phyloP scores from a whole-genome alignment of 106 monocot species.

The Phalaenopsis equestris region DNA sequence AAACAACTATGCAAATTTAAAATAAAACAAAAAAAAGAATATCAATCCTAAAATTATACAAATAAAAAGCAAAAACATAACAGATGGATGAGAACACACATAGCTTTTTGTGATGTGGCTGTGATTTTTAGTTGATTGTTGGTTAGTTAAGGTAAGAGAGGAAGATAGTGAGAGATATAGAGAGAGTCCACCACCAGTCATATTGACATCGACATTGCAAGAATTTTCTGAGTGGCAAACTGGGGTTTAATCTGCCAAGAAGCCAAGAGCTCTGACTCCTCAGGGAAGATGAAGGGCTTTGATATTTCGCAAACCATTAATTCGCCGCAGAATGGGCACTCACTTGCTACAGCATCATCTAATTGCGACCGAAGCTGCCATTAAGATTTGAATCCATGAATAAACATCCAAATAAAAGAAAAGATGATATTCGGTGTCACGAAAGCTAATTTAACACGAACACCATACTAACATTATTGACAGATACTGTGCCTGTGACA shows the following conservation, averaged over 20 bases:
- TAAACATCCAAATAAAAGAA: neutral
- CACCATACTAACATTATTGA: slow-evolving; percentile 52
- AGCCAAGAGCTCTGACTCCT: slow-evolving; percentile 52
- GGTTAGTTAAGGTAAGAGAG: no score
- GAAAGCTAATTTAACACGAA: neutral
- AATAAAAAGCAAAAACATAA: no score
- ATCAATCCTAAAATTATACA: no score
- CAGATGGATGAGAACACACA: no score
- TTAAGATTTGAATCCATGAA: neutral
- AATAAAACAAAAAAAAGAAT: no score
- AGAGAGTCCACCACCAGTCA: neutral
- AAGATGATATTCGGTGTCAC: neutral
- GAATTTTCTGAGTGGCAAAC: slow-evolving; percentile 43
- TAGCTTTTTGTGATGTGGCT: no score
- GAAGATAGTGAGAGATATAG: no score
- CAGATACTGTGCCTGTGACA: slow-evolving; percentile 30
- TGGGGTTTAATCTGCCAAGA: slow-evolving; percentile 85
- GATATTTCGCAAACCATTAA: slow-evolving; percentile 92
- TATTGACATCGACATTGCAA: slow-evolving; percentile 48
- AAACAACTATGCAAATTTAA: no score
- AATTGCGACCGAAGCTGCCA: slow-evolving; percentile 67
- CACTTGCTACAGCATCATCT: slow-evolving; percentile 89
- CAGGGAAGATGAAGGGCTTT: slow-evolving; percentile 50
- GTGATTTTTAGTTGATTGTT: no score
- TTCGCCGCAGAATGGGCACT: slow-evolving; percentile 97